These are phyloP conservation scores for Dothidotthia symphoricarpi DNA, from an alignment of 2,329 filamentous ascomycete genomes.

Conservation along the genomic window DNA sequence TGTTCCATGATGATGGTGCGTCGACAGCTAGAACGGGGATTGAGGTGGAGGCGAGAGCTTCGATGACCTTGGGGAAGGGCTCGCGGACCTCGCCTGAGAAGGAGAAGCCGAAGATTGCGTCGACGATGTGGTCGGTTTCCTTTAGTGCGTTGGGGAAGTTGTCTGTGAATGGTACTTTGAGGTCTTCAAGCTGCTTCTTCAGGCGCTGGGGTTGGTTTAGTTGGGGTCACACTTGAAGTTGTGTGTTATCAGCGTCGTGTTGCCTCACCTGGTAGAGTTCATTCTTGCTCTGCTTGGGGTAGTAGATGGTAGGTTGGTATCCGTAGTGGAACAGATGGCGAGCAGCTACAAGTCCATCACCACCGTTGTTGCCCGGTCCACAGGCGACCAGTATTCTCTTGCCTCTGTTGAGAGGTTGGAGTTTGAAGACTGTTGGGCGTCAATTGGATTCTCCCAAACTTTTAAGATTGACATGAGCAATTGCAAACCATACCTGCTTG, in stretches of 20 bases:
- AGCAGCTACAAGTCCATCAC: slow-evolving; percentile 91
- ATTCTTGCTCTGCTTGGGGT: slow-evolving; percentile 87
- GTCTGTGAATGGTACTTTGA: slow-evolving; percentile 77
- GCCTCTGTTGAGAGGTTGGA: slow-evolving; percentile 74
- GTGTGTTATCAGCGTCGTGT: too few species aligned
- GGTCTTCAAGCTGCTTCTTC: slow-evolving; percentile 77
- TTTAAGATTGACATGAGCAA: not conserved
- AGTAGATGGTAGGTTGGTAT: slow-evolving; percentile 85
- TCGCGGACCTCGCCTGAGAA: slow-evolving; percentile 92
- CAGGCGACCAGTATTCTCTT: slow-evolving; percentile 81
- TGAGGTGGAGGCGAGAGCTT: slow-evolving; percentile 68
- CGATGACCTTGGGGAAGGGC: slow-evolving; percentile 81
- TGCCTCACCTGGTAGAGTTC: slow-evolving; percentile 75
- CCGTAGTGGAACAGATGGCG: slow-evolving; percentile 90
- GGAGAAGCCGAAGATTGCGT: slow-evolving; percentile 94
- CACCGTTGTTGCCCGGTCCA: slow-evolving; percentile 76
- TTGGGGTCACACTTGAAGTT: not conserved
- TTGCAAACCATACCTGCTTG: slow-evolving; percentile 64
- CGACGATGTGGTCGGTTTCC: slow-evolving; percentile 76
- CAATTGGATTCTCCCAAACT: not conserved
- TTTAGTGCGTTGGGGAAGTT: slow-evolving; percentile 70
- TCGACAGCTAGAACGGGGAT: slow-evolving; percentile 85
- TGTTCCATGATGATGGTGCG: slow-evolving; percentile 91
- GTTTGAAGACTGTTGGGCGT: slow-evolving; percentile 66
- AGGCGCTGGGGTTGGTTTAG: slow-evolving; percentile 60